Evolutionary conservation across 179 eudicot species (phyloP), one percentile per base, ranked within the genome.

Genomic region (Silene noctiflora): DNA sequence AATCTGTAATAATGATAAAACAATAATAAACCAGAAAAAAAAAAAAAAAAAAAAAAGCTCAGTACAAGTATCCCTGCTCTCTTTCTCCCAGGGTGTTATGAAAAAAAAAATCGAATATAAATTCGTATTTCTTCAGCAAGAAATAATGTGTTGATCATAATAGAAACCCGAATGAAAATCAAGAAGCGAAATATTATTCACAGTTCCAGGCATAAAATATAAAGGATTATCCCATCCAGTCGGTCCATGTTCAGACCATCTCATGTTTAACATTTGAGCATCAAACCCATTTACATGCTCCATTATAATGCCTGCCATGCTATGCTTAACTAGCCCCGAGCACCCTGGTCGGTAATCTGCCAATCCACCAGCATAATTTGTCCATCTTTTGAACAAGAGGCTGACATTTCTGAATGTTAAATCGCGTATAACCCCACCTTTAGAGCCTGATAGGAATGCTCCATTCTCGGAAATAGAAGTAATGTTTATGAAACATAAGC

Each of bases 291-390:
- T 89, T 17, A 94, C 78, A 70, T 90, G 84, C 60, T 93, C 97
- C 98, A 94, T 89, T 61, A 88, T 76, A 70, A 94, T 81, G 80
- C 98, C 98, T 0, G 96, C 95, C 68, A 86, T 75, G 31, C 80
- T 80, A 75, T 89, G 97, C 25, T 87, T 91, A 64, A 94, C 96
- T 13, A 95, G 95, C 25, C 90, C 99, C 59, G 80, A 81, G 77
- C 99, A 95, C 24, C 99, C 97, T 0, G 99, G 99, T 79, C 99
- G 86, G 84, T 95, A 95, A 79, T 95, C 99, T n/a, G 84, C 88
- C 76, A 95, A 71, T 35, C 97, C 97, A 55, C 81, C 99, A 7
- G 33, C 62, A 69, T 87, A 95, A 58, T 79, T 84, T 2, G 97
- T 95, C 96, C 95, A 91, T 80, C 97, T 86, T 72, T 67, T 87